Conservation (phyloP, 1,284 basidiomycete genomes). For the Sparassis latifolia region DNA sequence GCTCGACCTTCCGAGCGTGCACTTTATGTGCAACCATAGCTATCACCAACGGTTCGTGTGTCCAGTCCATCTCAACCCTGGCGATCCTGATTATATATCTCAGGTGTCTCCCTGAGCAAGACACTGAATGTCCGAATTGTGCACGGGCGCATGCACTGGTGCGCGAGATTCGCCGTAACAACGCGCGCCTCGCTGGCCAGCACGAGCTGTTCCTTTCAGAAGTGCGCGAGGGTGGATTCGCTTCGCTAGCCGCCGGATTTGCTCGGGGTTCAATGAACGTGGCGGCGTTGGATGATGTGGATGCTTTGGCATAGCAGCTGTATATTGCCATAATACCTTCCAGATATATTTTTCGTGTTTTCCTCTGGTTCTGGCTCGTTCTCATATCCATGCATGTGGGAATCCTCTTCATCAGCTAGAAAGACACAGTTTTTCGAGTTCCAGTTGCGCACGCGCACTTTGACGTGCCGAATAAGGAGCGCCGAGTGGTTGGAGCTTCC, state of each 20-base stretch:
- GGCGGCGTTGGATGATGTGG: conserved; percentile 19
- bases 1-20: conserved; percentile 87
- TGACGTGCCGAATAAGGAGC: no score
- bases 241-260: conserved; percentile 76
- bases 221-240: conserved; percentile 81
- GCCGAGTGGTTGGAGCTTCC: no score
- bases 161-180: conserved; percentile 80
- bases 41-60: conserved; percentile 81
- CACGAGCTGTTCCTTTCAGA: conserved; percentile 88
- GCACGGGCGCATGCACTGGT: conserved; percentile 84
- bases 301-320: conserved; percentile 2
- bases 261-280: conserved; percentile 64
- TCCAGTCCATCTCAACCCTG: neutral
- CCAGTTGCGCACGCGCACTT: no score
- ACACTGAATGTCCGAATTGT: conserved; percentile 86
- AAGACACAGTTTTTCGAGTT: no score
- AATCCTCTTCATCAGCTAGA: no score
- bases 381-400: no score
- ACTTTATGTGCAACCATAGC: conserved; percentile 98
- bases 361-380: no score
- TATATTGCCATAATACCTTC: no score
- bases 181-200: conserved; percentile 75
- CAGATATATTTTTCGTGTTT: no score
- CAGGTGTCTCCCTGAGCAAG: conserved; percentile 80
- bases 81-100: neutral